These are phyloP conservation scores for Monilinia fructigena DNA, from an alignment of 2,329 filamentous ascomycete species.

Conservation along the genomic window DNA sequence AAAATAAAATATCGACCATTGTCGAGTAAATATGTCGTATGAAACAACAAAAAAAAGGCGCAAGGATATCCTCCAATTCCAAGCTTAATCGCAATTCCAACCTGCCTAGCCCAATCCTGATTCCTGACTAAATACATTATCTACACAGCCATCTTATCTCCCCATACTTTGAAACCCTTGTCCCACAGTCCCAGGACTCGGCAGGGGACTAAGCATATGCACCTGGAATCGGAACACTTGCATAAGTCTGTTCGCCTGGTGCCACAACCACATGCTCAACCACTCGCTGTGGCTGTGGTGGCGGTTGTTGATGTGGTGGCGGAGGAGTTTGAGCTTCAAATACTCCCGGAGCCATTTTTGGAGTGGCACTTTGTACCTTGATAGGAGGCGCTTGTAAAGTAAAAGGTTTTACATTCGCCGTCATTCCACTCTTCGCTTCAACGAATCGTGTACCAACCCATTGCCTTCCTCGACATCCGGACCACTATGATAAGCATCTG, in stretches of 20 bases:
- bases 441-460: constrained; percentile 49
- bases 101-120: background rate
- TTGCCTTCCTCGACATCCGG: constrained; percentile 53
- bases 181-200: constrained; percentile 43
- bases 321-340: constrained; percentile 52
- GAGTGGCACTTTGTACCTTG: constrained; percentile 71
- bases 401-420: constrained; percentile 68
- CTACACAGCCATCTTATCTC: constrained; percentile 9
- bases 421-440: constrained; percentile 55
- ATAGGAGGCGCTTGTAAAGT: constrained; percentile 81
- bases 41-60: background rate
- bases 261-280: constrained; percentile 66
- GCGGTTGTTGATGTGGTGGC: background rate
- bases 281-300: constrained; percentile 41
- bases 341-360: constrained; percentile 61
- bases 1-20: background rate
- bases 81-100: background rate
- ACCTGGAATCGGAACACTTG: constrained; percentile 81
- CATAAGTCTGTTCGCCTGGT: constrained; percentile 81
- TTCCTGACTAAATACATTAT: background rate
- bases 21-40: background rate
- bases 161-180: constrained; percentile 34
- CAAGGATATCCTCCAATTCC: background rate
- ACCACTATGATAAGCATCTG: constrained; percentile 52
- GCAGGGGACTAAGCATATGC: constrained; percentile 65